Base-by-base conservation (phyloP, 345 rosid genomes). In the Eucalyptus pumila region DNA sequence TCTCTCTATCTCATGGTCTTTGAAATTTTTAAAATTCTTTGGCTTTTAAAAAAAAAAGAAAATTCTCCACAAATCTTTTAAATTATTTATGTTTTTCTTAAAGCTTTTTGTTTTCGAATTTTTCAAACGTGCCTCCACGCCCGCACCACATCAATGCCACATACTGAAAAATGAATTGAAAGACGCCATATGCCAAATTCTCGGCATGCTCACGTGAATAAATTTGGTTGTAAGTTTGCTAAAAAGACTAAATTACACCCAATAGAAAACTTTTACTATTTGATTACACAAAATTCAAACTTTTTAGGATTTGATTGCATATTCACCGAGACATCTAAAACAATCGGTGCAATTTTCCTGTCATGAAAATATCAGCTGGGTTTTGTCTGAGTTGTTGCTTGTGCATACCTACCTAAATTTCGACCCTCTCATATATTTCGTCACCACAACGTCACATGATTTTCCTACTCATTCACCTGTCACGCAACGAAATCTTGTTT, bases 221-320 rank as follows among this genome's bases (percentile, higher is more conserved):
- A 4, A 62, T 27, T n/a, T 15, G 37, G 76, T 14, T 0, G 21
- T 32, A 65, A 15, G 19, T 65, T 65, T n/a, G 11, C 10, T 15
- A 34, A 14, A n/a, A 4, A 1, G 7, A 65, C 76, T 7, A 65
- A n/a, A 65, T 14, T n/a, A 14, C 76, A 65, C 37, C 37, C 6
- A n/a, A 14, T n/a, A 14, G 1, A 65, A n/a, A 65, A 7, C 0
- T 7, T 6, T n/a, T n/a, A 65, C 11, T 2, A 7, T n/a, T n/a
- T 65, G 19, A 0, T 65, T n/a, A 15, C 76, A 65, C 21, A 65
- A 65, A 65, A 65, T 65, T 65, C 11, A n/a, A 65, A n/a, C 2
- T 3, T 4, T 65, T 65, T 65, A 65, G 5, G 6, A 14, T 37
- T 30, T 65, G 19, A 14, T 65, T 65, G 3, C 10, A 65, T 7